Evolutionary conservation across 1,284 basidiomycete genomes (phyloP).

Genomic region (Cutaneotrichosporon sp.): DNA sequence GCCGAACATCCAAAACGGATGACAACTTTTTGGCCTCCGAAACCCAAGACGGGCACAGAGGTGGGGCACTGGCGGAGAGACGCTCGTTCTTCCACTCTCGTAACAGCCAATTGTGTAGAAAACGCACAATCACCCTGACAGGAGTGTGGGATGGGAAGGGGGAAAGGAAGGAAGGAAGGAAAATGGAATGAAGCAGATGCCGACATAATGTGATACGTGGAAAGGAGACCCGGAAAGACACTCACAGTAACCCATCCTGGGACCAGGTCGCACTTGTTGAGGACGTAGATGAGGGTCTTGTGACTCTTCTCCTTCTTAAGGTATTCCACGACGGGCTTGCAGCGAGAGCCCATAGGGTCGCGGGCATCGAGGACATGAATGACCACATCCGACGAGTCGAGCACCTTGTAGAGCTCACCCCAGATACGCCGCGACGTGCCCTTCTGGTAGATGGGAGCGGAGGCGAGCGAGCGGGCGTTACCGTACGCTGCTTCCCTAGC

Average conservation of each 20-base stretch:
- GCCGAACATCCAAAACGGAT: constrained; percentile 49
- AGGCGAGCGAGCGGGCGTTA: constrained; percentile 36
- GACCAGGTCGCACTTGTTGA: constrained; percentile 98
- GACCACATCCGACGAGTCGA: constrained; percentile 96
- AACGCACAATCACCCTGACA: constrained; percentile 56
- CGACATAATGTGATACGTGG: not conserved
- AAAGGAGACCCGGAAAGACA: constrained; percentile 28
- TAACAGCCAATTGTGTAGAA: constrained; percentile 57
- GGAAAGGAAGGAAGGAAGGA: constrained; percentile 1
- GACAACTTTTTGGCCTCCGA: constrained; percentile 36
- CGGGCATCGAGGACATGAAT: constrained; percentile 95
- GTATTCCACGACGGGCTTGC: constrained; percentile 91
- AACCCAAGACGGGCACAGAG: constrained; percentile 50
- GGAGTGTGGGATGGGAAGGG: constrained; percentile 53
- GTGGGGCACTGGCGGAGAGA: constrained; percentile 52
- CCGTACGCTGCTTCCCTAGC: constrained; percentile 37
- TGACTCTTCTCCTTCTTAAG: constrained; percentile 94
- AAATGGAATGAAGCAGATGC: not conserved
- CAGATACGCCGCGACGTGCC: constrained; percentile 94
- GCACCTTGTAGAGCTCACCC: constrained; percentile 98
- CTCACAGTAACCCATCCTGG: constrained; percentile 98
- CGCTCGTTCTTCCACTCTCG: constrained; percentile 63
- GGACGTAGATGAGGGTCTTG: constrained; percentile 93
- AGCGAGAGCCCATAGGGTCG: constrained; percentile 95
- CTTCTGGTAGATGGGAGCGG: constrained; percentile 85